Evolutionary conservation across 2,329 filamentous ascomycete genomes (phyloP).

Genomic region (Achaetomium macrosporum): DNA sequence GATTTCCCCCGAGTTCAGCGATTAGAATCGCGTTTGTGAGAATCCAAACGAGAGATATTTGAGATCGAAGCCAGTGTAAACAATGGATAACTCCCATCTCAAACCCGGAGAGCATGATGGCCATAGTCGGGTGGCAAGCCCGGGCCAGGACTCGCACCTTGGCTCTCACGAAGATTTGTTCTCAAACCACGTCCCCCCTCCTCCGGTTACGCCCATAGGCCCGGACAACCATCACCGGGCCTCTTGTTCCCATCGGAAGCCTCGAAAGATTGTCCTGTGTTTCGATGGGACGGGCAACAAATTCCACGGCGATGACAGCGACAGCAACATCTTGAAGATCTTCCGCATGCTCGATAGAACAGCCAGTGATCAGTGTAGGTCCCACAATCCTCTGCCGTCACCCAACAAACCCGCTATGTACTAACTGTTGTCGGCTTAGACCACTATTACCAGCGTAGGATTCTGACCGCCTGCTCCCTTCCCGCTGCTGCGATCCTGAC

Average conservation of each 20-base stretch:
- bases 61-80: too few species aligned
- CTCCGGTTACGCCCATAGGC: constrained; percentile 16
- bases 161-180: constrained; percentile 17
- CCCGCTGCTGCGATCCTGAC: constrained; percentile 1
- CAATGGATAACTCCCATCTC: constrained; percentile 24
- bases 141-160: background rate
- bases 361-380: constrained; percentile 52
- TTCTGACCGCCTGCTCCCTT: background rate
- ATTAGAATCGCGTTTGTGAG: background rate
- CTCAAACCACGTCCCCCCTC: constrained; percentile 18
- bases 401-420: background rate
- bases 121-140: background rate
- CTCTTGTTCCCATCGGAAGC: constrained; percentile 12
- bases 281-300: constrained; percentile 62
- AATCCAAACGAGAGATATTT: too few species aligned
- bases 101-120: constrained; percentile 7
- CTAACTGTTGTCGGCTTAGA: constrained; percentile 27
- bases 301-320: constrained; percentile 56
- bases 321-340: constrained; percentile 64
- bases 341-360: constrained; percentile 63
- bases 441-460: constrained; percentile 58
- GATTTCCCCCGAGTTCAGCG: background rate
- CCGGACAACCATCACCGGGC: background rate
- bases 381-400: background rate
- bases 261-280: constrained; percentile 51